Evolutionary conservation across 768 basidiomycete species (phyloP).

Genomic region (Lactarius indigo): DNA sequence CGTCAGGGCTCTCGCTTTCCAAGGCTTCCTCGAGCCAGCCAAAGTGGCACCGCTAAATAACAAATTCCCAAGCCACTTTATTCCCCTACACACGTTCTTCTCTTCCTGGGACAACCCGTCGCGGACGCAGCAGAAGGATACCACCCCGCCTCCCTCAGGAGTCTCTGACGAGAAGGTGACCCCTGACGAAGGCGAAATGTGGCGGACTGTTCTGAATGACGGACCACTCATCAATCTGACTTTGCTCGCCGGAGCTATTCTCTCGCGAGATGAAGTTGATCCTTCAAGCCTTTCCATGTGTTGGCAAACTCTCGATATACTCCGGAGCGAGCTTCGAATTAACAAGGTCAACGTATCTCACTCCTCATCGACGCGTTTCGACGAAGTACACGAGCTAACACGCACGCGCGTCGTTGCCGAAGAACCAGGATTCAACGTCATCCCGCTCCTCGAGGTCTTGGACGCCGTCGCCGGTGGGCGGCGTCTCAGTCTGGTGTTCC

Average conservation of each 20-base stretch:
- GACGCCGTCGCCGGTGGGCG: neutral
- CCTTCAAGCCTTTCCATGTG: constrained; percentile 1
- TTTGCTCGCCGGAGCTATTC: neutral
- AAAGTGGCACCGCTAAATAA: too few relatives aligned
- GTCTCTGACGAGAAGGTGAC: neutral
- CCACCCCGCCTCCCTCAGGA: neutral
- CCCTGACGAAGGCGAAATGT: neutral
- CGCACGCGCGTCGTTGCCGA: neutral
- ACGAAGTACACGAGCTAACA: neutral
- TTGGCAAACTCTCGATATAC: constrained; percentile 14
- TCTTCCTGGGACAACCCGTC: neutral
- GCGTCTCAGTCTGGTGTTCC: neutral
- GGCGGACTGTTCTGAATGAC: neutral
- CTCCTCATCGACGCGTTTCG: neutral
- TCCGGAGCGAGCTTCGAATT: neutral
- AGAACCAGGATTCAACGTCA: neutral
- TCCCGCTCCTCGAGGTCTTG: neutral
- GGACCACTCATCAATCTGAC: constrained; percentile 12
- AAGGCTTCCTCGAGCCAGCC: neutral
- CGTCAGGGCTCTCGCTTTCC: constrained; percentile 4
- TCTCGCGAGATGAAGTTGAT: neutral
- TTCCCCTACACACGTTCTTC: neutral
- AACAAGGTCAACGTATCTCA: neutral
- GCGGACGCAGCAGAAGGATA: neutral
- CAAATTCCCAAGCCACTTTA: neutral